Percentiles rank a stretch among this genome's conserved stretches.
These are phyloP conservation scores for Cyclotella atomus DNA, from an alignment of 108 stramenopile genomes.

Conservation along the genomic window DNA sequence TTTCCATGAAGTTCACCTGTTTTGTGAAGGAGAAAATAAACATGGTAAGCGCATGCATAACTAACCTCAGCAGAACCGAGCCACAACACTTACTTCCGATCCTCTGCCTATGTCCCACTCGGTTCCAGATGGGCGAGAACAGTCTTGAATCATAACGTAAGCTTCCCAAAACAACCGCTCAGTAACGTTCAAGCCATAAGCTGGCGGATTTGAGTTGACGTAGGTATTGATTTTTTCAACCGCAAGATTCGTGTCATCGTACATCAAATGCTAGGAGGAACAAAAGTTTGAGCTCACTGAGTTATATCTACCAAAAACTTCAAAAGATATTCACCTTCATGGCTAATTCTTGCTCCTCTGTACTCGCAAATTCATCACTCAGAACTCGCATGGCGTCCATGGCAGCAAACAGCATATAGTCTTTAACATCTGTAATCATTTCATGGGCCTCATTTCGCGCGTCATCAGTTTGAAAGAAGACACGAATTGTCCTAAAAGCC, in stretches of 20 bases:
- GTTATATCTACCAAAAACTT: not conserved
- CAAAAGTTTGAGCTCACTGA: not conserved
- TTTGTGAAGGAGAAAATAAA: not conserved
- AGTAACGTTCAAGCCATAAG: constrained; percentile 54
- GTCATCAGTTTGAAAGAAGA: constrained; percentile 31
- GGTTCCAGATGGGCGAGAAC: constrained; percentile 35
- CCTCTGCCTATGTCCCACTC: constrained; percentile 55
- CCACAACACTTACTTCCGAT: constrained; percentile 13
- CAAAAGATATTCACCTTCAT: constrained; percentile 16
- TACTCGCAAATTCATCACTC: constrained; percentile 26
- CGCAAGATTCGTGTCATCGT: constrained; percentile 24
- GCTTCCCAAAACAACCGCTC: constrained; percentile 63
- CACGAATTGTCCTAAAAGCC: constrained; percentile 31
- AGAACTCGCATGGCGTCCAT: constrained; percentile 35
- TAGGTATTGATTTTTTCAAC: constrained; percentile 24
- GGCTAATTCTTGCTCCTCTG: constrained; percentile 36
- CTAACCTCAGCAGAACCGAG: not conserved
- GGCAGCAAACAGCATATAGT: constrained; percentile 32
- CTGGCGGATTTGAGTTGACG: not conserved
- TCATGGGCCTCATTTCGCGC: constrained; percentile 32
- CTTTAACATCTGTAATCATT: constrained; percentile 32
- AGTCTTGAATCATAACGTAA: constrained; percentile 52
- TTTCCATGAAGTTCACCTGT: constrained; percentile 46
- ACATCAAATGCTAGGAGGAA: constrained; percentile 26
- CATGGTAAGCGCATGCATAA: not conserved